These are phyloP conservation scores for Tuctoria greenei DNA, from an alignment of 176 grass and related monocot species.

Conservation along the genomic window DNA sequence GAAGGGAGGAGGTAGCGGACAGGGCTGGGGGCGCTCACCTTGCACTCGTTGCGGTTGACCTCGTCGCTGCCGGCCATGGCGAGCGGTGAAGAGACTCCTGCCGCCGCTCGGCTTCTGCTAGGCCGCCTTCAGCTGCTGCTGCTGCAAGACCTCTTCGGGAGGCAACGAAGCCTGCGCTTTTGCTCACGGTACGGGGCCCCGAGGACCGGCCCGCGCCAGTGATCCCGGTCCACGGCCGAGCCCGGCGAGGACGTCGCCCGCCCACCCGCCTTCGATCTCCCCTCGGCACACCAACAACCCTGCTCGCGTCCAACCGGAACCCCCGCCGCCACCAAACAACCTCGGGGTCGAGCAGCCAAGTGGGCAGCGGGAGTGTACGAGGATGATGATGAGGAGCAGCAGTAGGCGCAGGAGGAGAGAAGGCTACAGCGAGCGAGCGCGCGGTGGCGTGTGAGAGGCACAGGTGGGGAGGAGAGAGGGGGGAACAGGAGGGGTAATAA, in stretches of 20 bases:
- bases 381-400: neutral
- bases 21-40: slow-evolving; percentile 37
- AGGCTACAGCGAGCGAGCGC: neutral
- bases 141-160: slow-evolving; percentile 24
- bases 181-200: slow-evolving; percentile 30
- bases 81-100: neutral
- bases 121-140: neutral
- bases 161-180: slow-evolving; percentile 17
- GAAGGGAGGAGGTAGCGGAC: too few relatives aligned
- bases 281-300: neutral
- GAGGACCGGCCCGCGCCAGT: slow-evolving; percentile 10
- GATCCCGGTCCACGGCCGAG: slow-evolving; percentile 10
- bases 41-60: slow-evolving; percentile 98
- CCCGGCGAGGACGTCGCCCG: neutral
- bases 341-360: neutral
- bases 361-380: slow-evolving; percentile 2
- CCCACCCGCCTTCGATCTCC: slow-evolving; percentile 27
- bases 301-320: neutral
- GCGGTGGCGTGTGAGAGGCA: neutral
- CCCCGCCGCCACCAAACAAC: slow-evolving; percentile 8
- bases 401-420: neutral
- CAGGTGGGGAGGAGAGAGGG: neutral
- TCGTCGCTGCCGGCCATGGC: slow-evolving; percentile 98
- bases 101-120: neutral
- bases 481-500: neutral